Percentiles rank a stretch among this genome's conserved stretches.
Conservation (phyloP, 2,329 filamentous ascomycete genomes). For the Alternaria burnsii region DNA sequence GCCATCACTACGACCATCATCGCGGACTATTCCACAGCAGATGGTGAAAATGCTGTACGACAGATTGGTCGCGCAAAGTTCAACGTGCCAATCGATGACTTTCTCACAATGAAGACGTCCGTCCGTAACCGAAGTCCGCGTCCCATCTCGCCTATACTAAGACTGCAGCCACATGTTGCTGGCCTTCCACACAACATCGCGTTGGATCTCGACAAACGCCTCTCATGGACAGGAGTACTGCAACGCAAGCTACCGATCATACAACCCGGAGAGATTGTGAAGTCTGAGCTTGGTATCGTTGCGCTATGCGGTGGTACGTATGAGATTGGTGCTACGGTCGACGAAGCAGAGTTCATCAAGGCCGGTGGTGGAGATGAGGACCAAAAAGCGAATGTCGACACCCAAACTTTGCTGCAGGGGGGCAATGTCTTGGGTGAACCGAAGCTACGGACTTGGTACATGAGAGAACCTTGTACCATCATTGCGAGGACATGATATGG, state of each 20-base stretch:
- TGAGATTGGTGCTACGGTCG: slow-evolving; percentile 80
- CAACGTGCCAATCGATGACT: slow-evolving; percentile 64
- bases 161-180: slow-evolving; percentile 78
- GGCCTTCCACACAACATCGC: slow-evolving; percentile 76
- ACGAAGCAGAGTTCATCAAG: slow-evolving; percentile 72
- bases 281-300: slow-evolving; percentile 74
- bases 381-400: slow-evolving; percentile 34
- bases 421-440: slow-evolving; percentile 43
- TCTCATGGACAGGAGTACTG: slow-evolving; percentile 85
- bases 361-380: slow-evolving; percentile 22
- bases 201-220: slow-evolving; percentile 81
- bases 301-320: slow-evolving; percentile 82
- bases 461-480: slow-evolving; percentile 56
- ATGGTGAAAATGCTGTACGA: slow-evolving; percentile 22
- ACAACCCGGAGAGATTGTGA: slow-evolving; percentile 64
- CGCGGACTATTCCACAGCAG: slow-evolving; percentile 21
- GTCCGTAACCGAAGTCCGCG: slow-evolving; percentile 76
- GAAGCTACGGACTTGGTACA: slow-evolving; percentile 56
- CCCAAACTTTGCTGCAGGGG: slow-evolving; percentile 37
- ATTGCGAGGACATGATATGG: slow-evolving; percentile 40
- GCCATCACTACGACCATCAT: slow-evolving; percentile 63
- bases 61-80: slow-evolving; percentile 59
- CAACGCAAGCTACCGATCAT: slow-evolving; percentile 76
- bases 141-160: slow-evolving; percentile 75
- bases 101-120: slow-evolving; percentile 73